Evolutionary conservation across 2,329 filamentous ascomycete species (phyloP), one percentile per base, ranked within the genome.

Genomic region (Alternaria postmessia): DNA sequence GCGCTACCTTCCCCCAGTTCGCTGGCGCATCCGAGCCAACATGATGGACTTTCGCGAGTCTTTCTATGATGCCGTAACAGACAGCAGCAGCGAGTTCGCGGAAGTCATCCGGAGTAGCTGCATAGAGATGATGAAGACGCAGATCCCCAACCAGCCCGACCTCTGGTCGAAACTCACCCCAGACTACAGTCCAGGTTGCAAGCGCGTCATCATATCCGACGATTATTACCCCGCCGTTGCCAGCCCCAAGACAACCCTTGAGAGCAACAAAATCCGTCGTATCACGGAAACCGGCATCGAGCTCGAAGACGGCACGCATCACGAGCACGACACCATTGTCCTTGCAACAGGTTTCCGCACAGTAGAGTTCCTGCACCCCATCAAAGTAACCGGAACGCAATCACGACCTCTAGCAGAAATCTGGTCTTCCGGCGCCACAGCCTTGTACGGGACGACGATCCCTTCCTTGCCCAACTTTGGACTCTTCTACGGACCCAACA

Each of bases 291-390:
- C 72, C 0, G 83, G 84, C 0, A 81, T 88, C 51, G 75, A 81
- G 24, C 79, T 85, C 18, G 61, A 74, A 0, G 79, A 77, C 2
- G 81, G 76, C 3, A 64, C 58, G 2, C 78, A 79, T n/a, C 72
- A 81, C 43, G 80, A 84, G 20, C 84, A 84, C 67, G 86, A 88
- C 66, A 72, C 88, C 18, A 80, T 89, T 14, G 77, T 89, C 24
- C 80, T 85, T 7, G 87, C 87, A 0, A 89, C 86, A 0, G 87
- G 87, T 0, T 89, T 89, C 78, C 79, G 82, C 24, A 84, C 86
- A 0, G 81, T 85, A 0, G 83, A 88, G 46, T 88, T 88, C 73
- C 81, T 88, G 79, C 80, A 84, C 64, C 85, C 86, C 0, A 86
- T 89, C 63, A 75, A 83, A 24, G 78, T 88, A 18, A 80, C 75